Evolutionary conservation across 2,329 filamentous ascomycete species (phyloP).

Genomic region (Beauveria australis): DNA sequence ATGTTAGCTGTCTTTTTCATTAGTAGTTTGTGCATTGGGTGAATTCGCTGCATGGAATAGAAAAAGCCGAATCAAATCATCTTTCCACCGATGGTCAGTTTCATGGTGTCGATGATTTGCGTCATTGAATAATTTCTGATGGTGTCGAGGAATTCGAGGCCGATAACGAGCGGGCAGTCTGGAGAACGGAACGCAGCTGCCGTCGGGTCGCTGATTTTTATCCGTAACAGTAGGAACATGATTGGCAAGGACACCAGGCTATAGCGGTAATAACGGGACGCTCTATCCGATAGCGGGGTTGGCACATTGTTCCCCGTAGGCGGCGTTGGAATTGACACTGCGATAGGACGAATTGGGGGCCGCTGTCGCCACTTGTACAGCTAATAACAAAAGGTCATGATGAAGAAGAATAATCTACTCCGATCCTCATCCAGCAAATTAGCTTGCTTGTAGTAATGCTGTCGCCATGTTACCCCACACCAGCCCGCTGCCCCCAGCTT

Average conservation of each 20-base stretch:
- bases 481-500: neutral
- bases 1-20: neutral
- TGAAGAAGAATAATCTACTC: neutral
- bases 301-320: neutral
- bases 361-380: neutral
- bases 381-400: neutral
- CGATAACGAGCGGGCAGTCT: neutral
- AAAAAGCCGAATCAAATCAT: neutral
- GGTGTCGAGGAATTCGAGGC: neutral
- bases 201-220: neutral
- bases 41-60: constrained; percentile 2
- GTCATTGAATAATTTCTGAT: neutral
- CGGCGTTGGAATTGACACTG: neutral
- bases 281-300: neutral
- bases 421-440: neutral
- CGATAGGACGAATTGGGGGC: neutral
- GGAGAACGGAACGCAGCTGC: neutral
- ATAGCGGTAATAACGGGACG: constrained; percentile 9
- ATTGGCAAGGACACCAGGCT: neutral
- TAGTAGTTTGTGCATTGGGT: neutral
- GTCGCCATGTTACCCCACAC: constrained; percentile 1
- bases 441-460: constrained; percentile 5
- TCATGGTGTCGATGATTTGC: neutral
- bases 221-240: neutral
- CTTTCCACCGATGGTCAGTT: neutral